A percentile compares a stretch with the other conserved stretches of the same genome.
phyloP scores from a whole-genome alignment of 2,329 filamentous ascomycete species.

The Calonectria honghensis region DNA sequence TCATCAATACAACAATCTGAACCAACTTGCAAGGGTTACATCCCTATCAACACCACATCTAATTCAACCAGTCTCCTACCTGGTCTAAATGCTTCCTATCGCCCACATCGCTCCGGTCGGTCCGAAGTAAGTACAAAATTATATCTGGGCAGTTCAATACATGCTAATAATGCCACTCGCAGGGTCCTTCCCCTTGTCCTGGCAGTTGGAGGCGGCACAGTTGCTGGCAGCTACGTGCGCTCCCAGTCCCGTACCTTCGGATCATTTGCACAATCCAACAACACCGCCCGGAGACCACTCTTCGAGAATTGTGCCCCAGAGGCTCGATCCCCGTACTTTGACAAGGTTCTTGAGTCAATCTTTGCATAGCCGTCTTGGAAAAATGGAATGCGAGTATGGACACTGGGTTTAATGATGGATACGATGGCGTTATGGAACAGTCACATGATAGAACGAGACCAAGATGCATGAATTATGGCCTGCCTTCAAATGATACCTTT shows the following conservation, averaged over 20 bases:
- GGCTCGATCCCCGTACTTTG: slow-evolving; percentile 45
- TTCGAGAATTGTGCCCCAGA: slow-evolving; percentile 19
- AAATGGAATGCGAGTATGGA: background rate
- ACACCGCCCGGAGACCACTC: slow-evolving; percentile 17
- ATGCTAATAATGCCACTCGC: background rate
- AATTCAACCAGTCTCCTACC: slow-evolving; percentile 9
- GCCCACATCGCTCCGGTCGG: slow-evolving; percentile 32
- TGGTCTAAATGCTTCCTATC: slow-evolving; percentile 49
- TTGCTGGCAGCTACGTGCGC: slow-evolving; percentile 43
- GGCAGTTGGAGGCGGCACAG: slow-evolving; percentile 50
- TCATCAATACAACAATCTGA: slow-evolving; percentile 9
- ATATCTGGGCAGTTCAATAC: background rate
- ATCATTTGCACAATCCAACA: slow-evolving; percentile 27
- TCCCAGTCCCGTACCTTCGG: slow-evolving; percentile 31
- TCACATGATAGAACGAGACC: background rate
- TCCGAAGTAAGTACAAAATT: slow-evolving; percentile 42
- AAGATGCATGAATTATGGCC: background rate
- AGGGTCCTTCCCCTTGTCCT: slow-evolving; percentile 50
- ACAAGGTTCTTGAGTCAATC: slow-evolving; percentile 49
- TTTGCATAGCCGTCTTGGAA: slow-evolving; percentile 43
- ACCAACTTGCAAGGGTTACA: slow-evolving; percentile 11
- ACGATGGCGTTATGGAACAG: background rate
- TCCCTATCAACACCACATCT: background rate
- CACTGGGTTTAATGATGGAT: slow-evolving; percentile 9
- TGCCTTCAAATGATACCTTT: background rate